These are phyloP conservation scores for Thelonectria discophora DNA, from an alignment of 2,329 filamentous ascomycete species.

Conservation along the genomic window DNA sequence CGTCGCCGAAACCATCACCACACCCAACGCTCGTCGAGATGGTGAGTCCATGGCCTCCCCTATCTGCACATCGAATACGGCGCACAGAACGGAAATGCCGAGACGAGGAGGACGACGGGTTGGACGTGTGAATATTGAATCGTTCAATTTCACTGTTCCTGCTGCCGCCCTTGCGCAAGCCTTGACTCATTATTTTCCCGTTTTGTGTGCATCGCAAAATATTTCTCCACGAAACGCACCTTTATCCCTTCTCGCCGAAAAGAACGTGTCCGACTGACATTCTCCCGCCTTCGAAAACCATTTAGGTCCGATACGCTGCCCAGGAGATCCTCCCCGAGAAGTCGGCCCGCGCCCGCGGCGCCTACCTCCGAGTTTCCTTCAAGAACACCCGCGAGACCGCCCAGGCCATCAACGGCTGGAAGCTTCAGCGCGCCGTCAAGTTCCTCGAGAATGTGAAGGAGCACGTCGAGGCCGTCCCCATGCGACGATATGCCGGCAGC, in stretches of 20 bases:
- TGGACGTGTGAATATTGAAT: not conserved
- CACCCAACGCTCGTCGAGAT: slow-evolving; percentile 64
- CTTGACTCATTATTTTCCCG: not conserved
- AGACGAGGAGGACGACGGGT: slow-evolving; percentile 31
- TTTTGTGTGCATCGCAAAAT: slow-evolving; percentile 11
- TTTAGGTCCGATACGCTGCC: slow-evolving; percentile 93
- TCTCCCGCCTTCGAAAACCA: slow-evolving; percentile 18
- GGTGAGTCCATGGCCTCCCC: slow-evolving; percentile 55
- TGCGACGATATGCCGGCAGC: slow-evolving; percentile 96
- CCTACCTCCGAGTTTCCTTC: slow-evolving; percentile 99
- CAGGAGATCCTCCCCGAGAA: slow-evolving; percentile 87
- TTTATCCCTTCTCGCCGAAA: not conserved
- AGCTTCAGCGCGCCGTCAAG: slow-evolving; percentile 90
- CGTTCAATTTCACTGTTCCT: slow-evolving; percentile 12
- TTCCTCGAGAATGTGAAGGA: slow-evolving; percentile 99
- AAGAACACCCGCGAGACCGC: slow-evolving; percentile 99
- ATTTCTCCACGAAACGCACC: slow-evolving; percentile 7
- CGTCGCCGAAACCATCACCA: slow-evolving; percentile 63
- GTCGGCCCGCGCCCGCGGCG: slow-evolving; percentile 97
- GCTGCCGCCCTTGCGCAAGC: not conserved
- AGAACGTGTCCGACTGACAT: slow-evolving; percentile 36
- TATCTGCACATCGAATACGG: slow-evolving; percentile 30
- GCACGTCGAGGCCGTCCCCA: slow-evolving; percentile 97
- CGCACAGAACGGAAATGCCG: slow-evolving; percentile 14
- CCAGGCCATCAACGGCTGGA: slow-evolving; percentile 99